Evolutionary conservation across 495 filamentous ascomycete genomes (phyloP), one percentile per base, ranked within the genome.

Genomic region (Physcia stellaris): DNA sequence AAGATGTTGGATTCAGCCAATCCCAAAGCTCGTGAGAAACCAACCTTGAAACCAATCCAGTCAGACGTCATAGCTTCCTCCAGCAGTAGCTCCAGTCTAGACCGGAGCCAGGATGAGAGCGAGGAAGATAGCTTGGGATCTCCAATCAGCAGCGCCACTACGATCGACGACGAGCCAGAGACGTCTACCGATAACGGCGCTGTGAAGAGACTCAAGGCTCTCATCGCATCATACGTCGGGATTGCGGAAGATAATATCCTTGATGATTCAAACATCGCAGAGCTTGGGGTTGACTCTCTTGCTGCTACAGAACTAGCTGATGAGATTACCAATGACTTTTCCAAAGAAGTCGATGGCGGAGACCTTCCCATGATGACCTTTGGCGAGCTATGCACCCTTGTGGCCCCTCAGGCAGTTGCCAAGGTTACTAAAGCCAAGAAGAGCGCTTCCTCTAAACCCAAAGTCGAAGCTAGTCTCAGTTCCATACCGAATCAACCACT

Each of bases 221-320:
- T 51, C 29, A 41, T 51, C 18, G 20, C 35, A 26, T 28, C 33
- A 3, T 51, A 48, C 13, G 37, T 36, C 26, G 39, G 48, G 17
- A 16, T 45, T 27, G 16, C 48, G 11, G 18, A 19, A 20, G 42
- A 35, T 2, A 30, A 42, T 19, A 40, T 51, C 16, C 17, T 29
- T 19, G 31, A 27, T 10, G 39, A 32, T 27, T 29, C 37, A 9
- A 16, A n/a, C 13, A 42, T 51, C 15, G 28, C 21, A 6, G 35
- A 39, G 20, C 29, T 51, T 2, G 49, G 49, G 6, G 41, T 51
- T 6, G 49, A 51, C 32, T 51, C 49, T 17, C 34, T 51, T n/a
- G 47, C 48, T 17, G 31, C 48, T 11, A 38, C 46, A 7, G 48
- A 51, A 32, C 39, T 51, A 9, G 37, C 32, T 9, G 48, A 49